Conservation (phyloP, 2,329 filamentous ascomycete species). For the Claviceps arundinis region DNA sequence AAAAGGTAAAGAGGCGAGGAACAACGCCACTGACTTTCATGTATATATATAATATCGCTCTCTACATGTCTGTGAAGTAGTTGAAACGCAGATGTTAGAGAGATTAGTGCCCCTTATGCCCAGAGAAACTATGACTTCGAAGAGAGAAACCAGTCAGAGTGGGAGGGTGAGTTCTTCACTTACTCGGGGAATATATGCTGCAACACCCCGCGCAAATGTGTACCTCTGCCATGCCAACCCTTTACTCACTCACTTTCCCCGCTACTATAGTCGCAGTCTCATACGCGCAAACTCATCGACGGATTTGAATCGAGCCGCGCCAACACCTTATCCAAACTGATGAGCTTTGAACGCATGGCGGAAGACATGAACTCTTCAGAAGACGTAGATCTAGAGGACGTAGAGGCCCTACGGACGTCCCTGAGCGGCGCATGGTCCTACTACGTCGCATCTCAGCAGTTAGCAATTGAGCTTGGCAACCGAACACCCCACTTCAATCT, state of each 20-base stretch:
- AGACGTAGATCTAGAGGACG: slow-evolving; percentile 22
- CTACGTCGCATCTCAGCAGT: slow-evolving; percentile 57
- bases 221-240: too few species aligned
- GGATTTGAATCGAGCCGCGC: slow-evolving; percentile 53
- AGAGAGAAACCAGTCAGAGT: background rate
- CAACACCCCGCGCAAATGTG: too few species aligned
- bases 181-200: too few species aligned
- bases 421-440: slow-evolving; percentile 61
- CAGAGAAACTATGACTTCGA: background rate
- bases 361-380: slow-evolving; percentile 43
- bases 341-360: slow-evolving; percentile 55
- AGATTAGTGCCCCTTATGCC: background rate
- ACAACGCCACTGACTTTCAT: too few species aligned
- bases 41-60: too few species aligned
- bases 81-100: too few species aligned
- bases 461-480: slow-evolving; percentile 56
- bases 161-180: background rate
- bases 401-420: slow-evolving; percentile 42
- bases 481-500: slow-evolving; percentile 57
- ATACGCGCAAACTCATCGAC: slow-evolving; percentile 45
- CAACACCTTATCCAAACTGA: slow-evolving; percentile 60
- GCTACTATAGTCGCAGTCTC: too few species aligned
- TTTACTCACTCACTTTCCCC: too few species aligned
- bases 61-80: too few species aligned
- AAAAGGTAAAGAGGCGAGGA: too few species aligned